Evolutionary conservation across 352 stramenopile genomes (phyloP), one percentile per base, ranked within the genome.

Genomic region (Globisporangium irregulare): DNA sequence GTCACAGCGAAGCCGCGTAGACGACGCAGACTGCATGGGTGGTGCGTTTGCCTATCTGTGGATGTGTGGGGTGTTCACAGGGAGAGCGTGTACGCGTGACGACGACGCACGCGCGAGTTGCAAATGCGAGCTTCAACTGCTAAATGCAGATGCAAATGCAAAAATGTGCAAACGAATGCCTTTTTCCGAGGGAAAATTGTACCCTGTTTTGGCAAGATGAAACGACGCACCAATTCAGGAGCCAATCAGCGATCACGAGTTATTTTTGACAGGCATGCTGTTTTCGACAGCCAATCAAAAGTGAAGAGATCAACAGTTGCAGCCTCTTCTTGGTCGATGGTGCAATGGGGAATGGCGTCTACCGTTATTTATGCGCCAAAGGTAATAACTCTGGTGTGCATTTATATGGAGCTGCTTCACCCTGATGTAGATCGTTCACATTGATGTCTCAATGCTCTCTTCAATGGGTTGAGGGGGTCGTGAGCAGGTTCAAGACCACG

Each of bases 1-100:
- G 69, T 93, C 84, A 66, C 82, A 93, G 63, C 83, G 84, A 55
- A 90, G 79, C 57, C 84, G 79, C 65, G 81, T 80, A 61, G 64
- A 71, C 73, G 75, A 14, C 6, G 51, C 38, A n/a, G 59, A 50
- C 27, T 48, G 43, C 51, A 43, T 71, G 53, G 27, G 59, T 58
- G 8, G 14, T 1, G 14, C 24, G 24, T 18, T 6, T 12, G 15
- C 22, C 9, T 51, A 32, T 4, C 29, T 32, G n/a, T n/a, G 56
- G 5, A 22, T 22, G 43, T 50, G 18, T 22, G 43, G 5, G 43
- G 4, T 48, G 41, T 20, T 48, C 18, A 48, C 20, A 48, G 41
- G 3, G 34, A 62, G 51, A n/a, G 41, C 3, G 41, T 6, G 41
- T 46, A 14, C 2, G 38, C 4, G 12, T n/a, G 41, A 48, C 7